Evolutionary conservation across 2,329 filamentous ascomycete species (phyloP), one percentile per base, ranked within the genome.

Genomic region (Sarocladiaceae sp.): DNA sequence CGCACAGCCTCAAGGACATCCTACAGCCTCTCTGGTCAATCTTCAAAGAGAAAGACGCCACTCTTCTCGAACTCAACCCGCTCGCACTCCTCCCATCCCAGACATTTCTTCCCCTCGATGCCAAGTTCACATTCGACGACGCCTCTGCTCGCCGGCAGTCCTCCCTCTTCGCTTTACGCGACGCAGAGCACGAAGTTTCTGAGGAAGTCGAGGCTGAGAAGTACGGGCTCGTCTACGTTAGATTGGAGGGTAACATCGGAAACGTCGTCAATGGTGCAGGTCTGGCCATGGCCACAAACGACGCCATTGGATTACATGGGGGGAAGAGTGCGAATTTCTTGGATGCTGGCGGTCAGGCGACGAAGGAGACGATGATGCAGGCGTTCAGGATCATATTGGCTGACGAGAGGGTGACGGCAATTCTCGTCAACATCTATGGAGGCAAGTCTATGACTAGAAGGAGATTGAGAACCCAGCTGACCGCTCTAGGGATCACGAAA

Each of bases 261-360:
- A 95, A 85, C 1, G 70, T 94, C 50, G 88, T 95, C 51, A 95
- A 95, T 57, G 88, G 89, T 33, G 89, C 90, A 0, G 89, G 89
- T 0, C 74, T 95, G 1, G 88, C 88, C 0, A 93, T 95, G 85
- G 93, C 93, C 59, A 95, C 88, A 0, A 81, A 90, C 48, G 89
- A 95, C 59, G 84, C 85, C 0, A 76, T 95, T 2, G 71, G 76
- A 2, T 66, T 79, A 11, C 76, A 79, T 45, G 82, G 82, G 7
- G 86, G 86, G 2, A 64, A 70, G 26, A 83, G 83, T 19, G 80
- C 87, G 10, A 95, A 95, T 55, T 95, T 95, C 60, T 73, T 95
- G 45, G 89, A 95, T 60, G 94, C 87, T 0, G 89, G 90, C 21
- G 89, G 89, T 27, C 93, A 94, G 61, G 89, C 89, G 0, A 95